A percentile compares a stretch with the other conserved stretches of the same genome.
phyloP scores from a whole-genome alignment of 345 rosid genomes.

The Raphanus sativus region DNA sequence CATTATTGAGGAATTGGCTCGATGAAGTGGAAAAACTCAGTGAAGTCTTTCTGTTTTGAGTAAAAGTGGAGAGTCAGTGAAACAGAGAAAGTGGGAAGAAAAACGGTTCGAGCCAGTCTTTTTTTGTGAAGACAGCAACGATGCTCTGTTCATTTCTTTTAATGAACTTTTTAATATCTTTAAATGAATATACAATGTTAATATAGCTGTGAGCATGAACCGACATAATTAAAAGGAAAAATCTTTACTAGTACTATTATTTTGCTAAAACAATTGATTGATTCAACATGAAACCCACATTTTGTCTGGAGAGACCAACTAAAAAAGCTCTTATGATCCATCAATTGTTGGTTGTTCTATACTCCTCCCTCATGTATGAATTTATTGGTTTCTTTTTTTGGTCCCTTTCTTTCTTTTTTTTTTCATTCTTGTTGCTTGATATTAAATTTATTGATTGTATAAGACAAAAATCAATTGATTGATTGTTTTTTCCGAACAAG shows the following conservation, averaged over 20 bases:
- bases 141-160: conserved; percentile 21
- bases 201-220: conserved; percentile 28
- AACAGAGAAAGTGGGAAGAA: neutral
- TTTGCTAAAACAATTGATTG: conserved; percentile 21
- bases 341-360: conserved; percentile 30
- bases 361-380: conserved; percentile 26
- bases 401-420: too few species aligned
- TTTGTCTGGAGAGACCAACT: conserved; percentile 31
- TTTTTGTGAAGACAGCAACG: conserved; percentile 23
- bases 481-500: too few species aligned
- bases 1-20: conserved; percentile 30
- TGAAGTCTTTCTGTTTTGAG: conserved; percentile 7
- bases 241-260: neutral
- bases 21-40: neutral
- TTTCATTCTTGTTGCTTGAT: neutral
- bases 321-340: conserved; percentile 22
- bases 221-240: conserved; percentile 20
- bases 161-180: neutral
- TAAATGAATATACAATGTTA: conserved; percentile 17
- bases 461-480: neutral
- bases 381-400: conserved; percentile 35
- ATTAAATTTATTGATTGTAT: neutral
- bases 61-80: conserved; percentile 35
- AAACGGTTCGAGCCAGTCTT: neutral
- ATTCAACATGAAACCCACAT: conserved; percentile 35